phyloP scores from a whole-genome alignment of 169 alveolate species.

The Nephromyces sp. region DNA sequence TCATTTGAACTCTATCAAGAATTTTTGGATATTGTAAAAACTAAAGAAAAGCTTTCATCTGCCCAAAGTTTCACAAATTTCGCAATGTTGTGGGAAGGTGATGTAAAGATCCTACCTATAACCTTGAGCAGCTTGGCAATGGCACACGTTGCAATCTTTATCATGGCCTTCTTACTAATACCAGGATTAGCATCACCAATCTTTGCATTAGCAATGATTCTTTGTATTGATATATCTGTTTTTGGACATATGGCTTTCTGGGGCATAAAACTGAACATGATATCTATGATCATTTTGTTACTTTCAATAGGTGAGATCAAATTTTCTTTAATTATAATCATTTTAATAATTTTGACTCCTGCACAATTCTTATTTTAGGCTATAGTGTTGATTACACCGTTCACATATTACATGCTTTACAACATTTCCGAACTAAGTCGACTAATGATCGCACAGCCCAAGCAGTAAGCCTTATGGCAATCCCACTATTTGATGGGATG shows the following conservation, averaged over 20 bases:
- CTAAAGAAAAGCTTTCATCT: neutral
- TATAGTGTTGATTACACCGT: constrained; percentile 53
- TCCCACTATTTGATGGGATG: constrained; percentile 54
- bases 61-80: constrained; percentile 17
- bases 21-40: constrained; percentile 11
- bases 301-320: constrained; percentile 53
- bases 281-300: constrained; percentile 58
- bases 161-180: constrained; percentile 39
- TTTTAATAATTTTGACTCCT: neutral
- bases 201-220: constrained; percentile 41
- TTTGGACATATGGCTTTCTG: constrained; percentile 65
- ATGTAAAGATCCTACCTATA: constrained; percentile 32
- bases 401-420: constrained; percentile 53
- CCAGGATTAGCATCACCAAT: constrained; percentile 47
- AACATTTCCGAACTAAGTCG: constrained; percentile 43
- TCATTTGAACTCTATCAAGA: constrained; percentile 8
- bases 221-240: constrained; percentile 50
- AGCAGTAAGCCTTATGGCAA: constrained; percentile 48
- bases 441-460: constrained; percentile 43
- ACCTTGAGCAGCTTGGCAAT: constrained; percentile 38
- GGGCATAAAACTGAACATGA: constrained; percentile 56
- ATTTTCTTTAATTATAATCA: neutral
- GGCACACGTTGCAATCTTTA: constrained; percentile 42
- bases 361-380: constrained; percentile 14
- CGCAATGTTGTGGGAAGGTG: constrained; percentile 43